Conservation (phyloP, 495 filamentous ascomycete genomes). For the Penicillium paxilli region DNA sequence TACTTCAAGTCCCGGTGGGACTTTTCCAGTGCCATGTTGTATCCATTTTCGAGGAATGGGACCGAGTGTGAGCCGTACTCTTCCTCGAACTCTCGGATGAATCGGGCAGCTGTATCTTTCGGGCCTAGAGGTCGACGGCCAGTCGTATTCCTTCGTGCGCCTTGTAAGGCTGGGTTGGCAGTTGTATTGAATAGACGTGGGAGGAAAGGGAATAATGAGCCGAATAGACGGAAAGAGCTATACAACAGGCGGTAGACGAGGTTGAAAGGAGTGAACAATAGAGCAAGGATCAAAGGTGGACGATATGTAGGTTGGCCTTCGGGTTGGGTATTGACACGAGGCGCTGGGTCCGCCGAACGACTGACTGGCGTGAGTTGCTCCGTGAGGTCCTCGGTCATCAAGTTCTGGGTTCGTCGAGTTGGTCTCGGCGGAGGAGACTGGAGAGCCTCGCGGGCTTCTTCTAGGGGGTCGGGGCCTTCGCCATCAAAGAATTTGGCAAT, state of each 20-base stretch:
- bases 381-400: constrained; percentile 63
- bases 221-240: constrained; percentile 62
- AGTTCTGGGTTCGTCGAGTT: constrained; percentile 52
- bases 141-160: constrained; percentile 59
- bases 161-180: constrained; percentile 49
- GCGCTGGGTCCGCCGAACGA: constrained; percentile 56
- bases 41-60: constrained; percentile 79
- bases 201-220: constrained; percentile 77
- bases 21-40: constrained; percentile 83
- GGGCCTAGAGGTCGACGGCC: constrained; percentile 75
- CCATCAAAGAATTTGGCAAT: constrained; percentile 98
- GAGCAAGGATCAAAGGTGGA: constrained; percentile 69
- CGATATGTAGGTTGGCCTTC: constrained; percentile 61
- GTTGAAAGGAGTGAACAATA: constrained; percentile 81
- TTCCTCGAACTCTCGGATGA: constrained; percentile 91
- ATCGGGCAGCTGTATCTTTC: constrained; percentile 82
- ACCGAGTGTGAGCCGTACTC: constrained; percentile 74
- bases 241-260: constrained; percentile 69
- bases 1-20: constrained; percentile 92
- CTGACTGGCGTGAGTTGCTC: constrained; percentile 35
- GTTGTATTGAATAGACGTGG: constrained; percentile 63
- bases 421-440: constrained; percentile 55
- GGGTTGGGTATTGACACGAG: constrained; percentile 75
- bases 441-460: constrained; percentile 67
- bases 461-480: constrained; percentile 78